phyloP scores from a whole-genome alignment of 345 rosid genomes.

The Euclidium syriacum region DNA sequence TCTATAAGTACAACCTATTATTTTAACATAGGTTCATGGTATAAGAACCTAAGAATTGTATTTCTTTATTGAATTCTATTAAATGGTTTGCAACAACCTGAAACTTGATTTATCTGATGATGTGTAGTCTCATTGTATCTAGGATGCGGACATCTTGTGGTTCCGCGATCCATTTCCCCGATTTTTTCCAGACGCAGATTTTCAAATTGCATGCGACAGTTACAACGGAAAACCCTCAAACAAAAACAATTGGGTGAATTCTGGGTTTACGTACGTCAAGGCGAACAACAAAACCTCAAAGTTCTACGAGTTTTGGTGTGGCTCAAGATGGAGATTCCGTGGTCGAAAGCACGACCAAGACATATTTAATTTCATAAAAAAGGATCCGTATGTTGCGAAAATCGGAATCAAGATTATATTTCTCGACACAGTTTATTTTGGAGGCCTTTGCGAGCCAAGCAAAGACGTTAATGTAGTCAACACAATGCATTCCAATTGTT shows the following conservation, averaged over 20 bases:
- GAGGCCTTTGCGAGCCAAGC: conserved; percentile 52
- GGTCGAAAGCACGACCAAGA: conserved; percentile 58
- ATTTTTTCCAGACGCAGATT: conserved; percentile 44
- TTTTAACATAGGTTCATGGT: no score
- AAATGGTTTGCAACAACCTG: no score
- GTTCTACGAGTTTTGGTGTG: conserved; percentile 54
- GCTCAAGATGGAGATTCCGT: conserved; percentile 33
- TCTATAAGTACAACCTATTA: no score
- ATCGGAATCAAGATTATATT: conserved; percentile 40
- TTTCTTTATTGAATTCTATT: no score
- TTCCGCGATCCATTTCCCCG: conserved; percentile 51
- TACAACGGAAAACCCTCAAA: conserved; percentile 29
- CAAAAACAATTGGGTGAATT: conserved; percentile 37
- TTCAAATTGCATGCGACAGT: conserved; percentile 61
- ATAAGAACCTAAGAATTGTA: no score
- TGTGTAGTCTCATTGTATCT: neutral
- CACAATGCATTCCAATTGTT: conserved; percentile 73
- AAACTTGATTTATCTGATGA: no score
- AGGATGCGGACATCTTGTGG: conserved; percentile 73
- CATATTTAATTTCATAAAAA: conserved; percentile 51
- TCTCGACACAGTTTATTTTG: conserved; percentile 45
- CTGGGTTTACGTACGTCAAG: conserved; percentile 51
- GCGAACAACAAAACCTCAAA: conserved; percentile 37
- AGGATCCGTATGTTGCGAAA: conserved; percentile 16
- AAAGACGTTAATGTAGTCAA: conserved; percentile 40